These are phyloP conservation scores for Eragrostis curvula DNA, from an alignment of 176 grass and related monocot species.

Conservation along the genomic window DNA sequence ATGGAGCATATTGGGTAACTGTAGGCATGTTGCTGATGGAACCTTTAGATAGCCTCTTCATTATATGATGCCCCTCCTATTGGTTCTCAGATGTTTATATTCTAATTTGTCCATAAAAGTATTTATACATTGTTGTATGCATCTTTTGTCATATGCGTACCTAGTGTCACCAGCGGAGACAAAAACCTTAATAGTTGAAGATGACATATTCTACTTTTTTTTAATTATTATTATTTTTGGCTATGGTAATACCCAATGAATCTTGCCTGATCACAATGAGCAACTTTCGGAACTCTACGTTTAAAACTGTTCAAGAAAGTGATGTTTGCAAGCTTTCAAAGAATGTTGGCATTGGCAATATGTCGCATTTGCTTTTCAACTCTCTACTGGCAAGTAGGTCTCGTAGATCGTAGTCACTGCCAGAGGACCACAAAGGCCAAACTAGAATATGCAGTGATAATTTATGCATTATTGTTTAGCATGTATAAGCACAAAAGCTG, in stretches of 20 bases:
- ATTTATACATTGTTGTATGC: neutral
- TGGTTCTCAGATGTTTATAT: conserved; percentile 1
- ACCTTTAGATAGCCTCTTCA: too few relatives aligned
- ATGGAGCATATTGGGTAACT: conserved; percentile 17
- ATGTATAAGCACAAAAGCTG: too few relatives aligned
- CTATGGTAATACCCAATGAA: neutral
- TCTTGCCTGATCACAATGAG: neutral
- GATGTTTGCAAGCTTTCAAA: conserved; percentile 15
- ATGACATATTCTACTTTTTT: neutral
- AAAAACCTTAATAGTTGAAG: neutral
- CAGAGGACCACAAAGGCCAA: too few relatives aligned
- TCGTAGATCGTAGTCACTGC: too few relatives aligned
- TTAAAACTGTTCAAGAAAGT: conserved; percentile 12
- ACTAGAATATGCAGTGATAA: too few relatives aligned
- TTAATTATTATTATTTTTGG: neutral
- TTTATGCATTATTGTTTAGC: too few relatives aligned
- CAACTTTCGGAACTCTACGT: neutral
- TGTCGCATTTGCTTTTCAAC: neutral
- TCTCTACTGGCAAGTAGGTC: too few relatives aligned
- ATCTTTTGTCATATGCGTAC: conserved; percentile 18
- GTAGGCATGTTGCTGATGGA: conserved; percentile 1
- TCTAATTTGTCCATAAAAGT: conserved; percentile 24
- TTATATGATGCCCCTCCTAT: conserved; percentile 2
- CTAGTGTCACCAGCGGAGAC: neutral
- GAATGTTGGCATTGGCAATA: neutral